Evolutionary conservation across 2,329 filamentous ascomycete species (phyloP).

Genomic region (Fusarium sororula): DNA sequence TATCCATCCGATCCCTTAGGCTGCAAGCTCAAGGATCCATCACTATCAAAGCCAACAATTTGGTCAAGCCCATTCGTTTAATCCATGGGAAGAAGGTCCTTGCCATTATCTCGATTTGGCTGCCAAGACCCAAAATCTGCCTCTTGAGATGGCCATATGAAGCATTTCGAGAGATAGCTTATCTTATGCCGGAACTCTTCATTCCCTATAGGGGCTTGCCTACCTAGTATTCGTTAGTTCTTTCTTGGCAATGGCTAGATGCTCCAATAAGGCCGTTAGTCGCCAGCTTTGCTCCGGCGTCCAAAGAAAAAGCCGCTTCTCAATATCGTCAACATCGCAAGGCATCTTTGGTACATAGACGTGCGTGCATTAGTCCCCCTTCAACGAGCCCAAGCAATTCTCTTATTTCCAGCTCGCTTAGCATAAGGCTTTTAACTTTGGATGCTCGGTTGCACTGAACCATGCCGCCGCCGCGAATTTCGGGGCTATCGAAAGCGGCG

Average conservation of each 20-base stretch:
- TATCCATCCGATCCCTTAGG: background rate
- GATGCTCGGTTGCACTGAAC: background rate
- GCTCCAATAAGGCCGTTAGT: background rate
- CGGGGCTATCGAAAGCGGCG: background rate
- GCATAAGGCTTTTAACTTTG: background rate
- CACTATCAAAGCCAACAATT: too few relatives aligned
- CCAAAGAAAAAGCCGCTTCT: background rate
- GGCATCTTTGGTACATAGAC: background rate
- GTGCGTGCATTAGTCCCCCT: background rate
- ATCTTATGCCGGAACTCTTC: background rate
- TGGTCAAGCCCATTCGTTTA: background rate
- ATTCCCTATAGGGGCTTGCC: background rate
- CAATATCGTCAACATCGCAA: background rate
- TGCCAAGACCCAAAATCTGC: background rate
- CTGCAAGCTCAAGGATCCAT: background rate
- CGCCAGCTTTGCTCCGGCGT: background rate
- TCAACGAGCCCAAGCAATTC: background rate
- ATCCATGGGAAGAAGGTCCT: background rate
- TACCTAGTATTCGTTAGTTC: background rate
- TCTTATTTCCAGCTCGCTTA: background rate
- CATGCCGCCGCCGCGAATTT: conserved; percentile 5
- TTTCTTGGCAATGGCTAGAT: background rate
- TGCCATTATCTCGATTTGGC: background rate
- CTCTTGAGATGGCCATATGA: background rate
- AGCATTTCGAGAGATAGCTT: background rate